A percentile compares a stretch with the other conserved stretches of the same genome.
phyloP scores from a whole-genome alignment of 2,329 filamentous ascomycete species.

The Fusarium chaquense region DNA sequence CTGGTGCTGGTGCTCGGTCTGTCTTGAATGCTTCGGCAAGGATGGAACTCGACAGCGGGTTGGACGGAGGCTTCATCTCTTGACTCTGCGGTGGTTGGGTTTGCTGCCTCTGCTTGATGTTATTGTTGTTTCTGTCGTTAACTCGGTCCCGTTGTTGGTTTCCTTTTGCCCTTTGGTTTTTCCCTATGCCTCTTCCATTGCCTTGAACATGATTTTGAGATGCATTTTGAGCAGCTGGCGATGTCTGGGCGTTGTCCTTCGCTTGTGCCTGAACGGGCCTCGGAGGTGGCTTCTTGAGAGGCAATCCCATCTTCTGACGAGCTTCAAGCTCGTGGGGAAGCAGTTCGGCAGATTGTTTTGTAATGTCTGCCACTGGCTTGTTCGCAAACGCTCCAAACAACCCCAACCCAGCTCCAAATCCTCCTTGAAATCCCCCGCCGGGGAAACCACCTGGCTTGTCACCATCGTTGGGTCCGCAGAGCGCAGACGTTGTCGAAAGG shows the following conservation, averaged over 20 bases:
- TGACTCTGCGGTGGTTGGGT: not conserved
- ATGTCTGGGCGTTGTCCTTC: conserved; percentile 13
- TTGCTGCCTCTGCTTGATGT: conserved; percentile 9
- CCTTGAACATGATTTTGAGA: conserved; percentile 11
- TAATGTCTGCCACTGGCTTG: conserved; percentile 9
- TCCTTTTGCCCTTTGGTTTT: not conserved
- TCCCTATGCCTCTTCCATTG: conserved; percentile 7
- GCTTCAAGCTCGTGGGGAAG: conserved; percentile 57
- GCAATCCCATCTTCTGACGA: conserved; percentile 46
- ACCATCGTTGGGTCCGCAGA: conserved; percentile 37
- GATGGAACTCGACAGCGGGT: conserved; percentile 46
- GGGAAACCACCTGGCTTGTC: conserved; percentile 43
- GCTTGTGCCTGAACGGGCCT: conserved; percentile 6
- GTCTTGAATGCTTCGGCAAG: conserved; percentile 52
- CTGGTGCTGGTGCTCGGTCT: conserved; percentile 43
- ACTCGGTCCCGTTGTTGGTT: conserved; percentile 6
- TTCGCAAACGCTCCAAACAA: conserved; percentile 44
- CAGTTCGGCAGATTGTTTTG: conserved; percentile 38
- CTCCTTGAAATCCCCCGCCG: conserved; percentile 37
- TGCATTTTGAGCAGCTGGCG: not conserved
- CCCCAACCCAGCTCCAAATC: conserved; percentile 40
- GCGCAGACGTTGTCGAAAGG: conserved; percentile 47
- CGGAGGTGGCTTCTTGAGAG: conserved; percentile 32
- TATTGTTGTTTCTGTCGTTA: not conserved
- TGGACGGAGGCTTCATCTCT: conserved; percentile 1